A percentile compares a stretch with the other conserved stretches of the same genome.
phyloP scores from a whole-genome alignment of 805 yeast species.

The Candida michaelii region DNA sequence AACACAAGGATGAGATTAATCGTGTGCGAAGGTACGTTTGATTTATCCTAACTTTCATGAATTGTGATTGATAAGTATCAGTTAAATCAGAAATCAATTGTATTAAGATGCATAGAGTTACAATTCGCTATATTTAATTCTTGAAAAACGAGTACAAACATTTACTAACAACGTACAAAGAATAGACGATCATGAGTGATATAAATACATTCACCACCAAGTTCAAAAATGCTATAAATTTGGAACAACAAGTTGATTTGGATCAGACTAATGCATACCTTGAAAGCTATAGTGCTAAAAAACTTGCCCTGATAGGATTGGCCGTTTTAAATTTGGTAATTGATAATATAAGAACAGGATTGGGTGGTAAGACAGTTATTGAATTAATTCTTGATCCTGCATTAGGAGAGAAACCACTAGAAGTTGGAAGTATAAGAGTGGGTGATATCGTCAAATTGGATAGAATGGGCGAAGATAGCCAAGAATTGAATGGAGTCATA shows the following conservation, averaged over 20 bases:
- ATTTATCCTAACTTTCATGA: slow-evolving; percentile 7
- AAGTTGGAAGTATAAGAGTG: slow-evolving; percentile 54
- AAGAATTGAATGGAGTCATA: slow-evolving; percentile 62
- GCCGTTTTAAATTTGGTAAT: slow-evolving; percentile 69
- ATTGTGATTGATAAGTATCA: slow-evolving; percentile 5
- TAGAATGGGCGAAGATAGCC: slow-evolving; percentile 32
- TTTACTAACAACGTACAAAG: slow-evolving; percentile 14
- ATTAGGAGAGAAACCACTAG: slow-evolving; percentile 32
- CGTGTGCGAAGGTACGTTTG: slow-evolving; percentile 6
- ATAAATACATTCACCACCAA: slow-evolving; percentile 15
- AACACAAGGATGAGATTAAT: too few relatives aligned
- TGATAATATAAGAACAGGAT: slow-evolving; percentile 66
- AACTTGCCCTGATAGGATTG: slow-evolving; percentile 67
- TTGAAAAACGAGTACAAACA: slow-evolving; percentile 30
- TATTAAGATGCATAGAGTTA: slow-evolving; percentile 28
- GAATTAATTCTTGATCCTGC: slow-evolving; percentile 62
- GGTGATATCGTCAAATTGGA: slow-evolving; percentile 79
- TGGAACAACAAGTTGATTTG: slow-evolving; percentile 39
- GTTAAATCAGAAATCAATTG: slow-evolving; percentile 7
- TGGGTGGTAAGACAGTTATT: slow-evolving; percentile 71
- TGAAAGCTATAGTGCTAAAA: slow-evolving; percentile 51
- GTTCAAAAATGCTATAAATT: slow-evolving; percentile 30
- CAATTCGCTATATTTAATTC: slow-evolving; percentile 15
- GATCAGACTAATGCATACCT: slow-evolving; percentile 33
- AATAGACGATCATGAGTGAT: not conserved